phyloP scores from a whole-genome alignment of 2,329 filamentous ascomycete genomes.

The Pseudogymnoascus sp. region DNA sequence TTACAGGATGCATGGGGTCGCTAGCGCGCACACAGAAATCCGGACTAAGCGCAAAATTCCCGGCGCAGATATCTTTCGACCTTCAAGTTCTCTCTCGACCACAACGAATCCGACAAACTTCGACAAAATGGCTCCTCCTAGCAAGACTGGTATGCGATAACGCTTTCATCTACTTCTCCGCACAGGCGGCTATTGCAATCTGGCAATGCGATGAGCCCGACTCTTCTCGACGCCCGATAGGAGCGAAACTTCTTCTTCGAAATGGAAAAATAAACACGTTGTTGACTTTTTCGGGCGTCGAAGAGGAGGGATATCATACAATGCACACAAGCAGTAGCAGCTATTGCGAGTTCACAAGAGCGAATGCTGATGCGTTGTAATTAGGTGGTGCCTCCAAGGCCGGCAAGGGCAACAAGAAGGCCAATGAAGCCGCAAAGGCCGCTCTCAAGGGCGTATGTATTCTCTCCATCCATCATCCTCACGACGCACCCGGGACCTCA shows the following conservation, averaged over 20 bases:
- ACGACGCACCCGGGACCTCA: not conserved
- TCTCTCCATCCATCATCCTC: slow-evolving; percentile 35
- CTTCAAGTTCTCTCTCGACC: slow-evolving; percentile 8
- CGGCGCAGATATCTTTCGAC: slow-evolving; percentile 1
- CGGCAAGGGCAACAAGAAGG: slow-evolving; percentile 69
- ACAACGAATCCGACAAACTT: slow-evolving; percentile 10
- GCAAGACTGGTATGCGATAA: slow-evolving; percentile 28
- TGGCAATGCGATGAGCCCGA: slow-evolving; percentile 16
- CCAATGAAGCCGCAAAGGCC: slow-evolving; percentile 89
- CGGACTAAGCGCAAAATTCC: slow-evolving; percentile 5
- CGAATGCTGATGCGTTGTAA: slow-evolving; percentile 61
- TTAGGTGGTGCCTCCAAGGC: slow-evolving; percentile 46
- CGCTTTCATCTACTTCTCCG: not conserved
- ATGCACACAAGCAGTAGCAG: slow-evolving; percentile 53
- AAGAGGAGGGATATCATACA: slow-evolving; percentile 14
- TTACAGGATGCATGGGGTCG: not conserved
- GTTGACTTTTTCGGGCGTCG: slow-evolving; percentile 6
- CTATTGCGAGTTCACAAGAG: slow-evolving; percentile 67
- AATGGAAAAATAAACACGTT: slow-evolving; percentile 5
- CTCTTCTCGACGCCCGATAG: slow-evolving; percentile 9
- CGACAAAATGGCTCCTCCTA: slow-evolving; percentile 11
- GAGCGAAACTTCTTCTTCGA: slow-evolving; percentile 11
- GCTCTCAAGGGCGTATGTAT: slow-evolving; percentile 86
- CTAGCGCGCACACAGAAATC: slow-evolving; percentile 7
- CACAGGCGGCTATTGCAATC: slow-evolving; percentile 5